Evolutionary conservation across 768 basidiomycete genomes (phyloP), one percentile per base, ranked within the genome.

Genomic region (Leucocoprinus birnbaumii): DNA sequence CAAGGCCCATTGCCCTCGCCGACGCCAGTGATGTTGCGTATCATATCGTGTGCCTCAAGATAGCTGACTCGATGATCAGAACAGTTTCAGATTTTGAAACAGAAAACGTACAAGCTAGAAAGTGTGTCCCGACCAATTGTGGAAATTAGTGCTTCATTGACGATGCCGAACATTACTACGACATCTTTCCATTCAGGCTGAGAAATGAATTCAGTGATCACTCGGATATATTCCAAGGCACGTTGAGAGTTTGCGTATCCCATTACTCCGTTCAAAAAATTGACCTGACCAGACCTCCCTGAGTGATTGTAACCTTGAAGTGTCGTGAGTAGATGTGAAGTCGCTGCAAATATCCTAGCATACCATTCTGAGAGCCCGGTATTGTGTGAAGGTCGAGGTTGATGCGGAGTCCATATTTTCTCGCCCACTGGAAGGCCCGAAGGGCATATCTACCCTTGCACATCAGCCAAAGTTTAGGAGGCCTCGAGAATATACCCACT

Each of bases 211-310:
- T 90, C 87, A 49, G 83, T 79, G 62, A 89, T 73, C 46, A 85
- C 80, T n/a, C 91, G 81, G 60, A 94, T 87, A 62, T 88, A 85
- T 65, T 89, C 80, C 44, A 94, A 70, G 7, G 85, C 74, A 14
- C 92, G 82, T 67, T 94, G 85, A 16, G 89, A 92, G 61, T 95
- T 94, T 35, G 91, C 89, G 54, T 90, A 67, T 19, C 93, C 93
- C 93, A 94, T 94, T 34, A 85, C 80, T 26, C 86, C 85, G 58
- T 80, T 74, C 61, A 89, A 64, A 62, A 85, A 87, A 65, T 92
- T 89, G 65, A 87, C 65, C 22, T 69, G 68, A 3, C 89, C 90
- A 8, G 62, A 42, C 65, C 75, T 77, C 5, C 88, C 89, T 65
- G 74, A 86, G 66, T 87, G 85, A 59, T 86, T 86, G 66, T 77